Conservation (phyloP, 495 filamentous ascomycete species). For the Podospora sp. region DNA sequence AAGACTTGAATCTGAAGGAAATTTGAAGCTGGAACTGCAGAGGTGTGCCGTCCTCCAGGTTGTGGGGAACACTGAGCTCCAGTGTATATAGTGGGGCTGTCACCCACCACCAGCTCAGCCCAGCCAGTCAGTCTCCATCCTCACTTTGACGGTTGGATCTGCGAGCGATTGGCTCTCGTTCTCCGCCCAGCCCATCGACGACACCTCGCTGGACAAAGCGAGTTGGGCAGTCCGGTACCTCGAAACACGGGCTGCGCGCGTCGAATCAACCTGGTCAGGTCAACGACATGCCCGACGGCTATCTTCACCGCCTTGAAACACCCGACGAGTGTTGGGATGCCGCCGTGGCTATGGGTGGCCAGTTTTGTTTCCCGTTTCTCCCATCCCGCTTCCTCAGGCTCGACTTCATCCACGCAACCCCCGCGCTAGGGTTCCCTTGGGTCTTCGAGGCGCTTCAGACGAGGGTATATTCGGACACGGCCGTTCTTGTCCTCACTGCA, state of each 20-base stretch:
- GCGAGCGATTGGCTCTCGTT: background rate
- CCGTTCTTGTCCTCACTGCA: background rate
- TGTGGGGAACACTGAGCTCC: too few species aligned
- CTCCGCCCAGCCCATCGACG: background rate
- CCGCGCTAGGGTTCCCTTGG: background rate
- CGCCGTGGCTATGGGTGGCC: background rate
- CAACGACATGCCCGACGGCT: background rate
- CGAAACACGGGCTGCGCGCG: background rate
- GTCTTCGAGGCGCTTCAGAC: background rate
- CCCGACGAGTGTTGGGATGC: background rate
- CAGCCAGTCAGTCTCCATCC: background rate
- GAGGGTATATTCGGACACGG: background rate
- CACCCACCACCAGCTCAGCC: background rate
- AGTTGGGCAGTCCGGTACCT: background rate
- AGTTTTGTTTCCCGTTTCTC: constrained; percentile 16
- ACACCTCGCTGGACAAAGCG: background rate
- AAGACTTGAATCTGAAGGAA: too few species aligned
- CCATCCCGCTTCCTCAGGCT: constrained; percentile 2
- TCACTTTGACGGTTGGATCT: background rate
- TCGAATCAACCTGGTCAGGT: background rate
- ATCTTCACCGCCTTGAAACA: background rate
- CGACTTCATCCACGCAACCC: background rate
- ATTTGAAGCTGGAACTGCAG: too few species aligned
- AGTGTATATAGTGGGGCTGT: too few species aligned
- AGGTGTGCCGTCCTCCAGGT: too few species aligned